These are phyloP conservation scores for Phalaenopsis aphrodite DNA, from an alignment of 106 monocot species.

Conservation along the genomic window DNA sequence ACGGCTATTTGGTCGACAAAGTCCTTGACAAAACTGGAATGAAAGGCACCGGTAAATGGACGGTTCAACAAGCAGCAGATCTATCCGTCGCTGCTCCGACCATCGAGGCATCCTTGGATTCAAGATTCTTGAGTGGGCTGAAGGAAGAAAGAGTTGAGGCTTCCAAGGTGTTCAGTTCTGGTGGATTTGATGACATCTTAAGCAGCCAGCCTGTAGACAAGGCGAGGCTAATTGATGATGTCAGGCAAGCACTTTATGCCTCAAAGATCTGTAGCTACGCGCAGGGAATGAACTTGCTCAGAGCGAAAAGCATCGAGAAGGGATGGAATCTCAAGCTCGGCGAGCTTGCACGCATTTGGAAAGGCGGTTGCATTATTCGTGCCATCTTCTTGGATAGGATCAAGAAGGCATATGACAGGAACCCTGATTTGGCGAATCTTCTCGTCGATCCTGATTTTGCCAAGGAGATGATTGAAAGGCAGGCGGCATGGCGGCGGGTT, in stretches of 20 bases:
- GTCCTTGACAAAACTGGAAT: slow-evolving; percentile 29
- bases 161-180: slow-evolving; percentile 9
- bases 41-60: slow-evolving; percentile 33
- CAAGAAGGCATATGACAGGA: slow-evolving; percentile 27
- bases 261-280: slow-evolving; percentile 59
- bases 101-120: slow-evolving; percentile 23
- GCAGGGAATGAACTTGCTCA: slow-evolving; percentile 47
- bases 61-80: slow-evolving; percentile 26
- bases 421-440: slow-evolving; percentile 15
- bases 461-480: slow-evolving; percentile 26
- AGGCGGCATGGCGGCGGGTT: slow-evolving; percentile 26
- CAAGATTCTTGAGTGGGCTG: slow-evolving; percentile 27
- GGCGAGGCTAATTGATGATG: slow-evolving; percentile 31
- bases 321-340: slow-evolving; percentile 46
- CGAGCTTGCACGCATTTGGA: slow-evolving; percentile 53
- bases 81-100: slow-evolving; percentile 30
- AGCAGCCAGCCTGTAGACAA: slow-evolving; percentile 19
- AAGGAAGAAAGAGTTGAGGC: slow-evolving; percentile 47
- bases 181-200: neutral
- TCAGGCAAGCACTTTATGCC: slow-evolving; percentile 45
- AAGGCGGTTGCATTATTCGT: slow-evolving; percentile 49
- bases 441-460: slow-evolving; percentile 31
- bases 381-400: slow-evolving; percentile 28
- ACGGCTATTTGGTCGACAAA: slow-evolving; percentile 25
- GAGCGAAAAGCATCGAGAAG: slow-evolving; percentile 45